Evolutionary conservation across 495 filamentous ascomycete species (phyloP).

Genomic region (Trichoderma reesei): DNA sequence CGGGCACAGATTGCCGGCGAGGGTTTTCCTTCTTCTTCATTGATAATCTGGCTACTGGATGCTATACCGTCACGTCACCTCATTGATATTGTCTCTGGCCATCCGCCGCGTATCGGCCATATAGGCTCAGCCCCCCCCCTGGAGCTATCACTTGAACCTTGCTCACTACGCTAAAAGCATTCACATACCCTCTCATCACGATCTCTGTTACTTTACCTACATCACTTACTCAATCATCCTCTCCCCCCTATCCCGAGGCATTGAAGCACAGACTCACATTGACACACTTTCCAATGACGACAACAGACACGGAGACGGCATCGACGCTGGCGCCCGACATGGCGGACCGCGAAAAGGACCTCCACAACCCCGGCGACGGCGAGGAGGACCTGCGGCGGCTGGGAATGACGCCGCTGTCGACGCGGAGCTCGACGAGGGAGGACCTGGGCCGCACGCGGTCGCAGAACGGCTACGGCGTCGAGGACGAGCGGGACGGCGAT

Average conservation of each 20-base stretch:
- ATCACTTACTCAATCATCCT: not conserved
- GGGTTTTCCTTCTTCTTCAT: too few relatives aligned
- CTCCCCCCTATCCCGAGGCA: not conserved
- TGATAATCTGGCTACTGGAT: not conserved
- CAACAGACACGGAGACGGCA: conserved; percentile 1
- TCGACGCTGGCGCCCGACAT: not conserved
- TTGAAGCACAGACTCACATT: too few relatives aligned
- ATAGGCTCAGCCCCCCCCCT: not conserved
- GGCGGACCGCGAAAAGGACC: conserved; percentile 1
- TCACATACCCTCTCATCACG: too few relatives aligned
- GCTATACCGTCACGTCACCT: not conserved
- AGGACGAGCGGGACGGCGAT: conserved; percentile 31
- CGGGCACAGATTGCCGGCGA: too few relatives aligned
- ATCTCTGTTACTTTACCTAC: too few relatives aligned
- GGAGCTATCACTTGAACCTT: too few relatives aligned
- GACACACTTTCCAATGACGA: too few relatives aligned
- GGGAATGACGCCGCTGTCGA: conserved; percentile 10
- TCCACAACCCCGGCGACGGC: not conserved
- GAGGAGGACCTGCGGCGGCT: not conserved
- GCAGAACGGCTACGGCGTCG: conserved; percentile 53
- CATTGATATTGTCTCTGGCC: not conserved
- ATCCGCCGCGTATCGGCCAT: too few relatives aligned
- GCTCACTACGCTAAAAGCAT: too few relatives aligned
- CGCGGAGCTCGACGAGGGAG: conserved; percentile 5
- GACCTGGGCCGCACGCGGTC: conserved; percentile 39